These are phyloP conservation scores for Ambrosiella xylebori DNA, from an alignment of 2,329 filamentous ascomycete species.

Conservation along the genomic window DNA sequence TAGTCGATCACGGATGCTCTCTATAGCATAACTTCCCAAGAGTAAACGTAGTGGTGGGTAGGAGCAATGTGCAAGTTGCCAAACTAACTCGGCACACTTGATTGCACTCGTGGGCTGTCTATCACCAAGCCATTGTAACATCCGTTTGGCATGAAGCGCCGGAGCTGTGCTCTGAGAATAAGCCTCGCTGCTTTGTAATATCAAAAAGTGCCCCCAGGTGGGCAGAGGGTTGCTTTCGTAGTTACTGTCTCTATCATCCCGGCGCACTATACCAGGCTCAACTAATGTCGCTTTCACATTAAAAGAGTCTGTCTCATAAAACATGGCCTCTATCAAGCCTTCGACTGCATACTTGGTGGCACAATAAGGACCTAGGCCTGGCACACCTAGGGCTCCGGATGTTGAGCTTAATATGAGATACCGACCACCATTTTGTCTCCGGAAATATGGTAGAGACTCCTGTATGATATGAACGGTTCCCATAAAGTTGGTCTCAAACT, in stretches of 20 bases:
- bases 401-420: slow-evolving; percentile 94
- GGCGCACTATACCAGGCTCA: slow-evolving; percentile 71
- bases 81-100: slow-evolving; percentile 82
- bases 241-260: slow-evolving; percentile 52
- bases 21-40: slow-evolving; percentile 86
- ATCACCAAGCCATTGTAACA: slow-evolving; percentile 89
- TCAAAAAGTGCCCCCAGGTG: slow-evolving; percentile 80
- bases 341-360: slow-evolving; percentile 96
- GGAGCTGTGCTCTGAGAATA: slow-evolving; percentile 67
- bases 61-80: slow-evolving; percentile 88
- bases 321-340: slow-evolving; percentile 86
- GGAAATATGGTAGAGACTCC: slow-evolving; percentile 71
- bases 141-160: slow-evolving; percentile 71
- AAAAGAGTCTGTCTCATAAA: slow-evolving; percentile 83
- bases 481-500: slow-evolving; percentile 97
- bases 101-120: slow-evolving; percentile 83
- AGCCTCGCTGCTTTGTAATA: slow-evolving; percentile 68
- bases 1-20: slow-evolving; percentile 81
- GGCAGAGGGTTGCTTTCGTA: slow-evolving; percentile 41
- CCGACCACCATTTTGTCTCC: slow-evolving; percentile 54
- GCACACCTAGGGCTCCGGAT: slow-evolving; percentile 79
- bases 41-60: slow-evolving; percentile 76
- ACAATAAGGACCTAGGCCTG: slow-evolving; percentile 83
- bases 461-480: slow-evolving; percentile 89
- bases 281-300: slow-evolving; percentile 90